phyloP scores from a whole-genome alignment of 805 yeast species.

The Pichia phayaonensis region DNA sequence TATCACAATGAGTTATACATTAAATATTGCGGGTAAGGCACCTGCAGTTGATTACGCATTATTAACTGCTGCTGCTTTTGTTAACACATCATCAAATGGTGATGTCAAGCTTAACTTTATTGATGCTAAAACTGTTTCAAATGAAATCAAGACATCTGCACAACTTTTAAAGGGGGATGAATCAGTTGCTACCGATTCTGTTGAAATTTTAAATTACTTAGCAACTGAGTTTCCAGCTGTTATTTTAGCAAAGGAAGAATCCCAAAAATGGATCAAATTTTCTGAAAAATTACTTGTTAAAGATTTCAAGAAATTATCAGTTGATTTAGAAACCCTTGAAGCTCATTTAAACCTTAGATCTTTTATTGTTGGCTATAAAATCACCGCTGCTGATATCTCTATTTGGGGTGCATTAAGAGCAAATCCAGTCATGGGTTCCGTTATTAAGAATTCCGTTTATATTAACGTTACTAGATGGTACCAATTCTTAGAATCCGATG shows the following conservation, averaged over 20 bases:
- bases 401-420: slow-evolving; percentile 93
- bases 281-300: slow-evolving; percentile 69
- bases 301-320: slow-evolving; percentile 81
- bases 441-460: slow-evolving; percentile 76
- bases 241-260: slow-evolving; percentile 29
- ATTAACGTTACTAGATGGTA: slow-evolving; percentile 93
- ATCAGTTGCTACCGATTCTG: slow-evolving; percentile 32
- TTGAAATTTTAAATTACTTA: slow-evolving; percentile 41
- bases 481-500: slow-evolving; percentile 60
- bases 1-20: slow-evolving; percentile 32
- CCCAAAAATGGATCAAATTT: slow-evolving; percentile 59
- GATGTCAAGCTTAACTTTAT: slow-evolving; percentile 55
- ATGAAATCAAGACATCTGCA: slow-evolving; percentile 32
- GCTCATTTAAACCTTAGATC: slow-evolving; percentile 80
- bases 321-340: slow-evolving; percentile 73
- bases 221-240: slow-evolving; percentile 46
- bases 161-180: slow-evolving; percentile 39
- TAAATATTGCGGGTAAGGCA: slow-evolving; percentile 81
- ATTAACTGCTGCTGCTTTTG: slow-evolving; percentile 69
- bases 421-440: slow-evolving; percentile 87
- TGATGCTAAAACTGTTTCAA: slow-evolving; percentile 62
- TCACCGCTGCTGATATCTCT: slow-evolving; percentile 74
- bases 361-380: slow-evolving; percentile 58
- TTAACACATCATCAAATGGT: slow-evolving; percentile 45
- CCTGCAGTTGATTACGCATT: slow-evolving; percentile 73